Percentiles rank a stretch among this genome's conserved stretches.
Evolutionary conservation across 331 rosid genomes (phyloP).

Genomic region (Malus hybrid): DNA sequence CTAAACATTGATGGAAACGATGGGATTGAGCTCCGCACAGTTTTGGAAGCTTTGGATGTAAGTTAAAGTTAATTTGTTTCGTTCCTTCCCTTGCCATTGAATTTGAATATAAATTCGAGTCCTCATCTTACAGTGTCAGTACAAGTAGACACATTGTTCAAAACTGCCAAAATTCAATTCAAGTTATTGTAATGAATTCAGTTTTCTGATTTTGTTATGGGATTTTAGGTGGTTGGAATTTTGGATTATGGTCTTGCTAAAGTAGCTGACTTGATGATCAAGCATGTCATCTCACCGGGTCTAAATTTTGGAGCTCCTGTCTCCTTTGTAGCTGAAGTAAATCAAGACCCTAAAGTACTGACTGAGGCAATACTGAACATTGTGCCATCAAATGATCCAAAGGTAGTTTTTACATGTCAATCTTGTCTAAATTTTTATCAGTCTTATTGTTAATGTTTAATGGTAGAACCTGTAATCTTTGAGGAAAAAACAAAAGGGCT

Average conservation of each 20-base stretch:
- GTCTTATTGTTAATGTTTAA: conserved; percentile 1
- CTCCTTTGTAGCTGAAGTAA: conserved; percentile 49
- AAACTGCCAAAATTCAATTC: neutral
- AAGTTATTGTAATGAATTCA: neutral
- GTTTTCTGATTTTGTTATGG: conserved; percentile 10
- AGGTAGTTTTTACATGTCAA: conserved; percentile 31
- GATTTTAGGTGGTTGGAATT: conserved; percentile 61
- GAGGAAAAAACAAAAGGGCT: neutral
- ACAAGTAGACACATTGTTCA: neutral
- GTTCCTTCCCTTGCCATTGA: neutral
- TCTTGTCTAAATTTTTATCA: neutral
- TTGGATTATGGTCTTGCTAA: conserved; percentile 84
- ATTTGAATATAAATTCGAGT: no score
- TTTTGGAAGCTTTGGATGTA: conserved; percentile 84
- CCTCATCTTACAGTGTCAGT: neutral
- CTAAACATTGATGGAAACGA: conserved; percentile 29
- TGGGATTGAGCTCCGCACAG: conserved; percentile 50
- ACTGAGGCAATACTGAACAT: conserved; percentile 42
- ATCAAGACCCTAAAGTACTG: conserved; percentile 29
- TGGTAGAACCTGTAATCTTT: neutral
- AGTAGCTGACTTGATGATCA: conserved; percentile 82
- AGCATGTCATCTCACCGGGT: conserved; percentile 52
- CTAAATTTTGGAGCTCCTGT: conserved; percentile 38
- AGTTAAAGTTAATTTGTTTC: conserved; percentile 23
- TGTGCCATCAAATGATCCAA: conserved; percentile 39